Percentiles rank a stretch among this genome's conserved stretches.
Evolutionary conservation across 345 rosid species (phyloP).

Genomic region (Gossypium stocksii): DNA sequence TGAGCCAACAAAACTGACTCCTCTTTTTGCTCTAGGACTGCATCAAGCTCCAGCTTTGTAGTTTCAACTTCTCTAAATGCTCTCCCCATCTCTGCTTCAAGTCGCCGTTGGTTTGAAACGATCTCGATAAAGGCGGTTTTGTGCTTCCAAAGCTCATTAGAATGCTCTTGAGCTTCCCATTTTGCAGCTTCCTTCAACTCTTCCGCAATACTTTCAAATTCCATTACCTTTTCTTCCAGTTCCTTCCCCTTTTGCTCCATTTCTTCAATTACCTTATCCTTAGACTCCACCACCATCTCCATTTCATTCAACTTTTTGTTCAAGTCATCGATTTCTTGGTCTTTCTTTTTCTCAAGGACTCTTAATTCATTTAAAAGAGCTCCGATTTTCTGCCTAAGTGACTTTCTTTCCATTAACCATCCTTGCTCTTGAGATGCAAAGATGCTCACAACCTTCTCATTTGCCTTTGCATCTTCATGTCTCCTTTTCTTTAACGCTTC

Average conservation of each 20-base stretch:
- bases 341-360: constrained; percentile 42
- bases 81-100: constrained; percentile 82
- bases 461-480: constrained; percentile 80
- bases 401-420: constrained; percentile 72
- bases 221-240: constrained; percentile 48
- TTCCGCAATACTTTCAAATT: constrained; percentile 42
- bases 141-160: constrained; percentile 71
- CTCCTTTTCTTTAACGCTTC: constrained; percentile 57
- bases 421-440: constrained; percentile 80
- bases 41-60: constrained; percentile 50
- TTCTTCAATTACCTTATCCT: constrained; percentile 52
- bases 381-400: constrained; percentile 50
- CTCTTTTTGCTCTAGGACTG: constrained; percentile 49
- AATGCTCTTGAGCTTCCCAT: constrained; percentile 62
- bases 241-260: constrained; percentile 47
- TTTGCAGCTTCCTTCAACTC: constrained; percentile 55
- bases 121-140: constrained; percentile 90
- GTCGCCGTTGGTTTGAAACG: constrained; percentile 82
- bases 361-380: constrained; percentile 56
- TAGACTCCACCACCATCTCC: constrained; percentile 46
- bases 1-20: constrained; percentile 45
- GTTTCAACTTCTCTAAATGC: constrained; percentile 62
- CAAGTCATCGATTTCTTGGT: constrained; percentile 40
- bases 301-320: constrained; percentile 51
- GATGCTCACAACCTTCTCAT: constrained; percentile 86